phyloP scores from a whole-genome alignment of 768 basidiomycete genomes.

The Crepidotus variabilis region DNA sequence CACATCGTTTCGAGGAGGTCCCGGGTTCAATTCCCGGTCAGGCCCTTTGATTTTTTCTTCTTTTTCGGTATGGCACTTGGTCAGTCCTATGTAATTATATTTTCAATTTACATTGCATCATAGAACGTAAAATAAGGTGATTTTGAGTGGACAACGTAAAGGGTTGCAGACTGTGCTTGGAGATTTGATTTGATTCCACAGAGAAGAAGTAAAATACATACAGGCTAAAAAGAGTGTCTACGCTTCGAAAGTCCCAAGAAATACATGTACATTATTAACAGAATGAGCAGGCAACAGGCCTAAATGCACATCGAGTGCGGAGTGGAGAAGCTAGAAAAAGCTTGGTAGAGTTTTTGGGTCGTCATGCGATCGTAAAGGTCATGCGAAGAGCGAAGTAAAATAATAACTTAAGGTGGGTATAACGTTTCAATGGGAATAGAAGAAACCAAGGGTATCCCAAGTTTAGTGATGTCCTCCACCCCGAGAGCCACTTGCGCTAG shows the following conservation, averaged over 20 bases:
- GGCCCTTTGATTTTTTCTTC: constrained; percentile 37
- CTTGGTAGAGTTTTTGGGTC: too few relatives aligned
- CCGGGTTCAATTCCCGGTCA: constrained; percentile 87
- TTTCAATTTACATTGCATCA: too few relatives aligned
- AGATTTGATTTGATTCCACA: too few relatives aligned
- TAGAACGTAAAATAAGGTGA: too few relatives aligned
- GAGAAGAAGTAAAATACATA: background rate
- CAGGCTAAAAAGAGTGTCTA: background rate
- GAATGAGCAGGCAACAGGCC: too few relatives aligned
- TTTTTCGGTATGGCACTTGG: too few relatives aligned
- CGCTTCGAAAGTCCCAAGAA: background rate
- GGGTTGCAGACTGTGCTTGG: too few relatives aligned
- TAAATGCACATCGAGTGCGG: too few relatives aligned
- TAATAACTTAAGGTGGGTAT: background rate
- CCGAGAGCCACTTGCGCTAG: background rate
- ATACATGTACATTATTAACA: background rate
- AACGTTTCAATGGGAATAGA: background rate
- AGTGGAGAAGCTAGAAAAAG: too few relatives aligned
- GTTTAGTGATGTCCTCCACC: background rate
- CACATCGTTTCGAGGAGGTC: constrained; percentile 62
- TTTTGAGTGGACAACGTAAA: too few relatives aligned
- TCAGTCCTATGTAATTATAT: too few relatives aligned
- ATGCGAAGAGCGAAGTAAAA: background rate
- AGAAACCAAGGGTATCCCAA: background rate
- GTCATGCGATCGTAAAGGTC: too few relatives aligned